Evolutionary conservation across 306 rosid species (phyloP).

Genomic region (Delonix regia): DNA sequence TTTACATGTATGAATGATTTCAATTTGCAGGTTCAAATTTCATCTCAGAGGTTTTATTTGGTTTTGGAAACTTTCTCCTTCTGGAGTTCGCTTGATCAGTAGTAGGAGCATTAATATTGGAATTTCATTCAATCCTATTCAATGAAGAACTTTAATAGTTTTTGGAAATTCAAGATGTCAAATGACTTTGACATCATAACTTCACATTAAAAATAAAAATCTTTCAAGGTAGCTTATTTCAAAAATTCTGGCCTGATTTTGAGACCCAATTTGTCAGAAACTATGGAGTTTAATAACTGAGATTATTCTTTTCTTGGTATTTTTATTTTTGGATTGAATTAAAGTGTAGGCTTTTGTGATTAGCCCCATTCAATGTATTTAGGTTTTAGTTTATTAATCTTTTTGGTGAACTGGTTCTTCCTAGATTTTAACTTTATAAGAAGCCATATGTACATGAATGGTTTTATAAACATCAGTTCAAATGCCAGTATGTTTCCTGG

Average conservation of each 20-base stretch:
- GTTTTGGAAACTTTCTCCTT: too few species aligned
- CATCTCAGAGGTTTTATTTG: too few species aligned
- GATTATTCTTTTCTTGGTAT: neutral
- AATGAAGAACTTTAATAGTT: neutral
- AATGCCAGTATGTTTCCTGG: neutral
- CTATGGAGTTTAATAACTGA: neutral
- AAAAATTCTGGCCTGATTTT: neutral
- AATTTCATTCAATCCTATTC: neutral
- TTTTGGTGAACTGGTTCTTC: neutral
- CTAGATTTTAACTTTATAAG: neutral
- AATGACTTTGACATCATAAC: neutral
- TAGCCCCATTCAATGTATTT: conserved; percentile 6
- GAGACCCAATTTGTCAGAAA: neutral
- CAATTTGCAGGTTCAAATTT: neutral
- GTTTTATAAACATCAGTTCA: neutral
- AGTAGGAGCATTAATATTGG: too few species aligned
- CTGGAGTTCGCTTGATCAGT: too few species aligned
- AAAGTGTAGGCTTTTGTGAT: neutral
- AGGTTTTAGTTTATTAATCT: neutral
- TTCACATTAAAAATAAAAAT: neutral
- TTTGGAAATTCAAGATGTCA: neutral
- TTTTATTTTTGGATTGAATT: neutral
- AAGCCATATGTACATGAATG: neutral
- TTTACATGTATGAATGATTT: conserved; percentile 10
- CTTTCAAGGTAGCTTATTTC: neutral